Base-by-base conservation (phyloP, 768 basidiomycete species). In the Phallus indusiatus region DNA sequence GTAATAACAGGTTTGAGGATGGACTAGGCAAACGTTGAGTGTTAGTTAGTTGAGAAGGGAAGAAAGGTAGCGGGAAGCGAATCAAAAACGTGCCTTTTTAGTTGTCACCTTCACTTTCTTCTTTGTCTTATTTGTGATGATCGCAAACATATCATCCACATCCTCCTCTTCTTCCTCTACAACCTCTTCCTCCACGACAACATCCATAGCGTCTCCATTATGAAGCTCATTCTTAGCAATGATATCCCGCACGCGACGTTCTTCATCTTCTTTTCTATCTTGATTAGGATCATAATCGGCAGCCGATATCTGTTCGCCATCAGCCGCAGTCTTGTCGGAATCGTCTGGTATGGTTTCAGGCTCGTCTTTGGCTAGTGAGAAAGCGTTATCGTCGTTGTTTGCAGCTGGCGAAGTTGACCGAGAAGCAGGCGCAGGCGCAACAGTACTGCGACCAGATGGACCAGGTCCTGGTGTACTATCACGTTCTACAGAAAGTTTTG, bases 141-240 rank as follows among this genome's bases (percentile, higher is more conserved):
- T 78, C 21, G 92, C 86, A 66, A 98, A 98, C 94, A 99, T 97
- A 69, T 97, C 95, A 62, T 95, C 92, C 1, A 95, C 79, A 36
- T 94, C 90, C 2, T 92, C 90, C 12, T 90, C 89, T 8, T 88
- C 89, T 11, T 85, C 86, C 1, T 80, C 81, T 14, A 65, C 69
- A 21, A 64, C 71, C 24, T 81, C 80, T n/a, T 78, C 77, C 11
- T 78, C 79, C n/a, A n/a, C n/a, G 58, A 81, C 79, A 11, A 77
- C 69, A 56, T 76, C 78, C 47, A 78, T 77, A 22, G 77, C 73
- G n/a, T 80, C 78, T 22, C 71, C 68, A 12, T 56, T 65, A 17
- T 74, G 67, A 1, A 71, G 67, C 55, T 72, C 71, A 18, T 66
- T 73, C 34, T 75, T 74, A 28, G 18, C 59, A 35, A 62, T 71